phyloP scores from a whole-genome alignment of 257 asterid species.

The Cordia subcordata region DNA sequence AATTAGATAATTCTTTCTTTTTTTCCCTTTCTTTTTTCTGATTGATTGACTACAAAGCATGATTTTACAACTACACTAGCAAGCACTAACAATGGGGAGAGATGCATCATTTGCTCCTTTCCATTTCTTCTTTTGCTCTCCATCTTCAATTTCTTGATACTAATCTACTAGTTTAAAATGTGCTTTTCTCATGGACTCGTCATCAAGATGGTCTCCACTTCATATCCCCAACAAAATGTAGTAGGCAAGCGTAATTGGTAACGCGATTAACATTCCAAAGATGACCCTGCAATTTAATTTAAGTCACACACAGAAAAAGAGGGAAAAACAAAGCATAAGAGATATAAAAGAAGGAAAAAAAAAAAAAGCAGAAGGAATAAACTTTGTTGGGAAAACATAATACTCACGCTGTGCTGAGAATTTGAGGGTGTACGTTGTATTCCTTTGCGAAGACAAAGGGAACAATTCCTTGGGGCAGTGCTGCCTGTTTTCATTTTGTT shows the following conservation, averaged over 20 bases:
- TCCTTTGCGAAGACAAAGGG: constrained; percentile 53
- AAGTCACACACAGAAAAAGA: not conserved
- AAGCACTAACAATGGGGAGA: constrained; percentile 12
- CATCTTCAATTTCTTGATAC: not conserved
- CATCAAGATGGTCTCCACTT: constrained; percentile 1
- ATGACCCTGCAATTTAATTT: constrained; percentile 30
- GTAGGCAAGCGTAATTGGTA: constrained; percentile 46
- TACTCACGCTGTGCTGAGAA: constrained; percentile 43
- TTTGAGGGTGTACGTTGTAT: constrained; percentile 45
- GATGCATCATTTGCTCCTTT: not conserved
- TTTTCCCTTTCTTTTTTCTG: constrained; percentile 8
- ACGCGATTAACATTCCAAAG: constrained; percentile 45
- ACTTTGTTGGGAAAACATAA: not conserved
- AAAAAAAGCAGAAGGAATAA: not conserved
- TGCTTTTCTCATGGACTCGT: too few species aligned
- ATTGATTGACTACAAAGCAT: constrained; percentile 21
- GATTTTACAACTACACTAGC: constrained; percentile 30
- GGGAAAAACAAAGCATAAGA: not conserved
- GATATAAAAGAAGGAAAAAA: not conserved
- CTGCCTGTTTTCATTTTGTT: constrained; percentile 28
- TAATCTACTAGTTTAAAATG: constrained; percentile 15
- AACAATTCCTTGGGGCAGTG: constrained; percentile 51
- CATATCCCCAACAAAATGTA: constrained; percentile 46
- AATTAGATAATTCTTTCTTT: constrained; percentile 6
- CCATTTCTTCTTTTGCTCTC: not conserved